Conservation (phyloP, 169 alveolate genomes). For the Eimeria nieschulzi region DNA sequence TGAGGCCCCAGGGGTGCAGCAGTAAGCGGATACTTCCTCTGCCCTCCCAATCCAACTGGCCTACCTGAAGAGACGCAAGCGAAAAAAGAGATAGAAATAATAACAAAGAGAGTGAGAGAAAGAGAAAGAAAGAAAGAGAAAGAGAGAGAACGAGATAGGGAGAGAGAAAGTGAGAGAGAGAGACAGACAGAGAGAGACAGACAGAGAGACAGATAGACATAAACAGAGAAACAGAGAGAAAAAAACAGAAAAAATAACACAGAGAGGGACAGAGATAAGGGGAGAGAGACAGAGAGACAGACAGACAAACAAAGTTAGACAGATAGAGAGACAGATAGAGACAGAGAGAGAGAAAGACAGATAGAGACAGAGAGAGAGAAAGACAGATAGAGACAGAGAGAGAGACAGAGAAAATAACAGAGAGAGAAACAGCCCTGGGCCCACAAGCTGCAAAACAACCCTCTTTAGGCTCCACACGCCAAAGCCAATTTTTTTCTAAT, state of each 20-base stretch:
- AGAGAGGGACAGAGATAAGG: neutral
- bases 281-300: neutral
- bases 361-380: neutral
- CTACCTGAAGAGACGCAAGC: conserved; percentile 28
- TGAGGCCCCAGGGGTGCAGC: conserved; percentile 37
- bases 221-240: neutral
- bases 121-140: neutral
- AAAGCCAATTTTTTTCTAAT: neutral
- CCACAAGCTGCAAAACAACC: neutral
- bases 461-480: neutral
- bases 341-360: neutral
- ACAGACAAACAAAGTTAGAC: too few species aligned
- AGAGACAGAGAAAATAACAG: neutral
- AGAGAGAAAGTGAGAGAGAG: neutral
- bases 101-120: neutral
- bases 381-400: neutral
- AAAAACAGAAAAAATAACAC: neutral
- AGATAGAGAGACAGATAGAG: neutral
- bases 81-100: neutral
- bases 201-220: neutral
- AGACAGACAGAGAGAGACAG: neutral
- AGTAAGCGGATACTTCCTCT: conserved; percentile 34
- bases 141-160: neutral
- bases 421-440: neutral
- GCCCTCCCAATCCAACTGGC: conserved; percentile 33